Evolutionary conservation across 805 yeast genomes (phyloP).

Genomic region (Lachancea dasiensis): DNA sequence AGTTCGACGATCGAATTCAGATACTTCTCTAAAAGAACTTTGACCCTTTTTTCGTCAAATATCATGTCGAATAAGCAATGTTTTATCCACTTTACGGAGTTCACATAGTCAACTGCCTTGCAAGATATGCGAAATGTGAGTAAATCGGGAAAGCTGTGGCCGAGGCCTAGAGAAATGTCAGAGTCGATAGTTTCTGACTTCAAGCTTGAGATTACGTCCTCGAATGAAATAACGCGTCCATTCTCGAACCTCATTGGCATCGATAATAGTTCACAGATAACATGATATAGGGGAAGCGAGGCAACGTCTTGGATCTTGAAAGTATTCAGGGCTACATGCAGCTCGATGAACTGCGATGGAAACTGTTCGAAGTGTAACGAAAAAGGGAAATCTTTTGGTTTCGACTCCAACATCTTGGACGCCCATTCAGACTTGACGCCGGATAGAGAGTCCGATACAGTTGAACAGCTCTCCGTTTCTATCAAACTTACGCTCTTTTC

Average conservation of each 20-base stretch:
- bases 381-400: conserved; percentile 52
- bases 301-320: conserved; percentile 40
- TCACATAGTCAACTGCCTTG: conserved; percentile 52
- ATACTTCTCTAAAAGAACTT: conserved; percentile 44
- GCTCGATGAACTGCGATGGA: conserved; percentile 70
- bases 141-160: conserved; percentile 59
- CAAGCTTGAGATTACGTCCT: conserved; percentile 66
- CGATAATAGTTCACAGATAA: conserved; percentile 62
- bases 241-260: conserved; percentile 62
- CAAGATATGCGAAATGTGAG: conserved; percentile 57
- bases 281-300: conserved; percentile 57
- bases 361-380: conserved; percentile 74
- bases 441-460: conserved; percentile 42
- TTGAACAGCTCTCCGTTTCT: conserved; percentile 56
- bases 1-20: conserved; percentile 35
- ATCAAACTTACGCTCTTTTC: conserved; percentile 63
- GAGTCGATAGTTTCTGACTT: conserved; percentile 68
- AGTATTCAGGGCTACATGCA: conserved; percentile 57
- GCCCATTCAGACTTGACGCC: conserved; percentile 31
- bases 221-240: conserved; percentile 57
- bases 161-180: conserved; percentile 50
- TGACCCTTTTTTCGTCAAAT: conserved; percentile 68
- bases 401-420: conserved; percentile 21
- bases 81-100: conserved; percentile 72
- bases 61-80: conserved; percentile 58